A percentile compares a stretch with the other conserved stretches of the same genome.
Evolutionary conservation across 768 basidiomycete species (phyloP).

Genomic region (Leccinum subtestaceum): DNA sequence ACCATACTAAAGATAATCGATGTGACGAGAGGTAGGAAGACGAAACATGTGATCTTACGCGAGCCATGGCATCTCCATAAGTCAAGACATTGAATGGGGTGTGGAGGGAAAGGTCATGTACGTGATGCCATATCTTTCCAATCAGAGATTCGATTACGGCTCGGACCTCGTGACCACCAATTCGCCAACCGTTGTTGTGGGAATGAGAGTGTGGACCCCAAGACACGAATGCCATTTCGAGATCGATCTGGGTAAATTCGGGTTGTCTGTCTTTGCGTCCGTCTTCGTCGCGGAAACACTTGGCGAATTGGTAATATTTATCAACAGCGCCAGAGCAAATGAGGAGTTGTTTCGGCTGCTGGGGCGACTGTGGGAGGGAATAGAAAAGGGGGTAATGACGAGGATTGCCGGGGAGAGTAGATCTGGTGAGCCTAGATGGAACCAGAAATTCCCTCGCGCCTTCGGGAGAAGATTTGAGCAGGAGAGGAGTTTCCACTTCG

Average conservation of each 20-base stretch:
- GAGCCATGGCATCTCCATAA: conserved; percentile 87
- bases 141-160: conserved; percentile 74
- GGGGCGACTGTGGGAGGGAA: conserved; percentile 91
- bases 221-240: conserved; percentile 94
- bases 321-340: conserved; percentile 89
- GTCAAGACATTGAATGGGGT: conserved; percentile 76
- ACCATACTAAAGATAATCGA: conserved; percentile 62
- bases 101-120: conserved; percentile 62
- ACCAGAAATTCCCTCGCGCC: conserved; percentile 94
- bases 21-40: conserved; percentile 13
- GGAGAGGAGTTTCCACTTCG: conserved; percentile 91
- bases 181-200: conserved; percentile 59
- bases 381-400: conserved; percentile 56
- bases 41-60: conserved; percentile 45
- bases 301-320: conserved; percentile 89
- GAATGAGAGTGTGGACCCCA: conserved; percentile 50
- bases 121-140: conserved; percentile 68
- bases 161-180: conserved; percentile 83
- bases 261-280: conserved; percentile 94
- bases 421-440: conserved; percentile 57
- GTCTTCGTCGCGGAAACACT: conserved; percentile 95
- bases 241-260: conserved; percentile 95
- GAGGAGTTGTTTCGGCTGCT: conserved; percentile 92
- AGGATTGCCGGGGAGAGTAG: conserved; percentile 28
- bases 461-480: conserved; percentile 90